These are phyloP conservation scores for Lactarius akahatsu DNA, from an alignment of 768 basidiomycete genomes.

Conservation along the genomic window DNA sequence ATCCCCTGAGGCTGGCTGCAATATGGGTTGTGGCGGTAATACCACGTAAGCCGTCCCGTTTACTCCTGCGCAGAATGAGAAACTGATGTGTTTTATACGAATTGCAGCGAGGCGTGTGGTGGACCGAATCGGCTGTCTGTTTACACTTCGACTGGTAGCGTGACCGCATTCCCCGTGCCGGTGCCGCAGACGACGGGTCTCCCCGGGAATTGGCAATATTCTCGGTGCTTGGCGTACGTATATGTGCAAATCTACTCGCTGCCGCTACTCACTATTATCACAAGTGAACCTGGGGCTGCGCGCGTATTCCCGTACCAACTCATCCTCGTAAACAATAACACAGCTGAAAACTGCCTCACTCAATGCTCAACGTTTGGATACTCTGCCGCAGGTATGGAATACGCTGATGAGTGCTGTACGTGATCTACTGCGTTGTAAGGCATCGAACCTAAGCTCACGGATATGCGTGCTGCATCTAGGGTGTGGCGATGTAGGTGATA, in stretches of 20 bases:
- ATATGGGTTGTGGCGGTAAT: slow-evolving; percentile 73
- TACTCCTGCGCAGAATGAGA: not conserved
- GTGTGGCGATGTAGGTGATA: slow-evolving; percentile 67
- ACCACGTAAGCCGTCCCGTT: slow-evolving; percentile 45
- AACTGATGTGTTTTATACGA: slow-evolving; percentile 13
- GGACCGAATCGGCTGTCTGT: slow-evolving; percentile 71
- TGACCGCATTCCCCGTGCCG: slow-evolving; percentile 61
- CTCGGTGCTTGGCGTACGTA: slow-evolving; percentile 64
- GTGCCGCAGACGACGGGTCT: slow-evolving; percentile 52
- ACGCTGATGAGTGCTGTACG: slow-evolving; percentile 72
- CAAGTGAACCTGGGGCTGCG: slow-evolving; percentile 48
- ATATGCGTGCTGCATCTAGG: slow-evolving; percentile 39
- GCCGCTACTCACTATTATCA: not conserved
- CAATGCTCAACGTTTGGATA: slow-evolving; percentile 74
- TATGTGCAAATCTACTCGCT: not conserved
- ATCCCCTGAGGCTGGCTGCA: slow-evolving; percentile 54
- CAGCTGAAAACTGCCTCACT: slow-evolving; percentile 60
- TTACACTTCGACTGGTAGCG: slow-evolving; percentile 52
- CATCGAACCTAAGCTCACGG: slow-evolving; percentile 3
- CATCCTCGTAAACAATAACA: slow-evolving; percentile 59
- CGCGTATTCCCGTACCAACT: slow-evolving; percentile 63
- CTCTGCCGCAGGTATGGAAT: slow-evolving; percentile 68
- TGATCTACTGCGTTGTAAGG: slow-evolving; percentile 22
- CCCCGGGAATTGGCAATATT: slow-evolving; percentile 62
- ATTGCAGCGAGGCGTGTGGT: slow-evolving; percentile 63